Percentiles rank a stretch among this genome's conserved stretches.
phyloP scores from a whole-genome alignment of 2,329 filamentous ascomycete genomes.

The Chaetomium sp. region DNA sequence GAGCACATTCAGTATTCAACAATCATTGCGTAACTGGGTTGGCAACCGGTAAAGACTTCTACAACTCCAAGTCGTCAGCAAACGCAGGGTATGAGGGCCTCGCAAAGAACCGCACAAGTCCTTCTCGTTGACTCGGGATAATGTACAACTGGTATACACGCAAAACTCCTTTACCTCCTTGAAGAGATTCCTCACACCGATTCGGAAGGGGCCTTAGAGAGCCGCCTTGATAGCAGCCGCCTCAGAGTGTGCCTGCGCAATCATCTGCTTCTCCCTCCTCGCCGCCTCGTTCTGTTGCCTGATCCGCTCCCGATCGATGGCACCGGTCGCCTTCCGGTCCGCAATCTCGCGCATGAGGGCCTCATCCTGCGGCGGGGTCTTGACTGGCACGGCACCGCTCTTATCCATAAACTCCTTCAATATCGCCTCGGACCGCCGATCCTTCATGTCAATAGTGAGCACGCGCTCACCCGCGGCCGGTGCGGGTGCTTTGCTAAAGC shows the following conservation, averaged over 20 bases:
- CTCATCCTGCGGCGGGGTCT: conserved; percentile 61
- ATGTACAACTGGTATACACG: conserved; percentile 34
- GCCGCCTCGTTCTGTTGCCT: conserved; percentile 57
- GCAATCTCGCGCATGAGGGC: conserved; percentile 60
- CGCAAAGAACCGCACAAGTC: neutral
- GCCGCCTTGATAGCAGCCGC: conserved; percentile 48
- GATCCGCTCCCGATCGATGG: conserved; percentile 57
- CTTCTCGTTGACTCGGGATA: conserved; percentile 19
- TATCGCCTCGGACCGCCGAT: conserved; percentile 62
- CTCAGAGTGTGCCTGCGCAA: conserved; percentile 57
- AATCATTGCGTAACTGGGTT: too few species aligned
- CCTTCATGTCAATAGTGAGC: conserved; percentile 65
- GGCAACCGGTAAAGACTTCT: too few species aligned
- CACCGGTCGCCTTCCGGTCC: conserved; percentile 54
- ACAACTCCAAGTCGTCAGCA: too few species aligned
- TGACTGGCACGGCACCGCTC: conserved; percentile 61
- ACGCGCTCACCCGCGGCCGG: conserved; percentile 53
- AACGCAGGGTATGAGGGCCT: neutral
- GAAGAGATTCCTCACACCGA: neutral
- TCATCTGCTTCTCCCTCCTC: conserved; percentile 63
- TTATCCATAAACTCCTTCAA: conserved; percentile 62
- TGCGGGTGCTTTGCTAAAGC: conserved; percentile 52
- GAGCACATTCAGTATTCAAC: too few species aligned
- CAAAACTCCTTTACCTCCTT: conserved; percentile 6
- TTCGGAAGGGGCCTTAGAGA: conserved; percentile 8